A percentile compares a stretch with the other conserved stretches of the same genome.
phyloP scores from a whole-genome alignment of 2,329 filamentous ascomycete species.

The Pseudomassariella vexata region DNA sequence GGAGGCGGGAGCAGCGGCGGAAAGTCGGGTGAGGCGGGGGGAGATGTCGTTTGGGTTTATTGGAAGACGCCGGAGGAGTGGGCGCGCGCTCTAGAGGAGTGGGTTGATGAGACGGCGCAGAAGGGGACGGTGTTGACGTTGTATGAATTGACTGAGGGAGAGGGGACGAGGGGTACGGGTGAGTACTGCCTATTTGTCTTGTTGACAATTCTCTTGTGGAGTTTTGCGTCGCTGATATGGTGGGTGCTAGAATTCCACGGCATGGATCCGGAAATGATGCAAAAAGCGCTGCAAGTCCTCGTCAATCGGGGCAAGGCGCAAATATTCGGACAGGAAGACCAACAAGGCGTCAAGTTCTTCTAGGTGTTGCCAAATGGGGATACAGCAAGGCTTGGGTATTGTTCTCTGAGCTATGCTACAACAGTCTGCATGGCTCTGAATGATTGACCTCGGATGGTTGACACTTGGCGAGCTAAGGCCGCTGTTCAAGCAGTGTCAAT shows the following conservation, averaged over 20 bases:
- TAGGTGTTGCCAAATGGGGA: too few relatives aligned
- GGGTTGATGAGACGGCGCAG: conserved; percentile 84
- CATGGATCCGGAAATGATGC: conserved; percentile 78
- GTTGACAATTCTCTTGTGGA: too few relatives aligned
- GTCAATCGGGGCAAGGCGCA: conserved; percentile 91
- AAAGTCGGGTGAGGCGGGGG: conserved; percentile 25
- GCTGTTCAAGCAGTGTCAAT: too few relatives aligned
- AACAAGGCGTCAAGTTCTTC: conserved; percentile 94
- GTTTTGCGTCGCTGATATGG: conserved; percentile 12
- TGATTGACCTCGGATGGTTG: too few relatives aligned
- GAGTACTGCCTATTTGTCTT: conserved; percentile 15
- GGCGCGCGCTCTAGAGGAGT: conserved; percentile 71
- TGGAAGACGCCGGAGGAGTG: conserved; percentile 89
- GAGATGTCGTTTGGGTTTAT: conserved; percentile 65
- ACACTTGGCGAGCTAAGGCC: too few relatives aligned
- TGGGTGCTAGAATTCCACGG: conserved; percentile 67
- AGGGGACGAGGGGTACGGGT: conserved; percentile 67
- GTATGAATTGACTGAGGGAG: conserved; percentile 87
- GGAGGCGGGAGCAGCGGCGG: conserved; percentile 9
- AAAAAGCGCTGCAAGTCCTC: conserved; percentile 71
- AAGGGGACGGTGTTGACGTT: conserved; percentile 84
- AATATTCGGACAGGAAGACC: conserved; percentile 84
- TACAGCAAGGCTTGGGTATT: too few relatives aligned
- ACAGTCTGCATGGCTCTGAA: too few relatives aligned
- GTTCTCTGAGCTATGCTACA: background rate